A percentile compares a stretch with the other conserved stretches of the same genome.
Evolutionary conservation across 768 basidiomycete genomes (phyloP).

Genomic region (Auricularia heimuer): DNA sequence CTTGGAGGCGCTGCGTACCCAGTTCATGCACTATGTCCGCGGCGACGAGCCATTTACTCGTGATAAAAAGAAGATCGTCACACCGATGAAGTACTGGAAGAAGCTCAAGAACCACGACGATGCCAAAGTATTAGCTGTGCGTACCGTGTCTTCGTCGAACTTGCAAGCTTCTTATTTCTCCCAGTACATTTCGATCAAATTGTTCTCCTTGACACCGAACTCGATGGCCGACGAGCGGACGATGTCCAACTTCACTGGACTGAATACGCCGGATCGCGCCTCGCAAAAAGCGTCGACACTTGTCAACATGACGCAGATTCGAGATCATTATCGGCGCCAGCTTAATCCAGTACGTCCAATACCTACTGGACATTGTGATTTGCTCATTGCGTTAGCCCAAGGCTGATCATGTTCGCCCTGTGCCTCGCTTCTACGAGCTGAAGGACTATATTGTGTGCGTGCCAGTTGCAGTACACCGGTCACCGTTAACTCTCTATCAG

Average conservation of each 20-base stretch:
- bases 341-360: too few species aligned
- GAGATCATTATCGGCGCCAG: conserved; percentile 1
- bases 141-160: too few species aligned
- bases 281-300: conserved; percentile 18
- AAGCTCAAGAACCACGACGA: conserved; percentile 11
- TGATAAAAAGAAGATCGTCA: neutral
- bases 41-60: conserved; percentile 13
- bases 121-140: conserved; percentile 19
- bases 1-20: neutral
- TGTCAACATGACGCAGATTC: conserved; percentile 15
- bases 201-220: conserved; percentile 24
- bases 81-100: conserved; percentile 6
- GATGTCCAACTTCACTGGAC: conserved; percentile 24
- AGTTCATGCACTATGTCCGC: conserved; percentile 12
- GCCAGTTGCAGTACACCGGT: too few species aligned
- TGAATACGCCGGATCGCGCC: conserved; percentile 23
- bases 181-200: conserved; percentile 25
- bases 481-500: too few species aligned
- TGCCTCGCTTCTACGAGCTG: too few species aligned
- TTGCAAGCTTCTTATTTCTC: neutral
- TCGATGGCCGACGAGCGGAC: conserved; percentile 33
- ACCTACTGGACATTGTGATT: too few species aligned
- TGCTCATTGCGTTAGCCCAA: too few species aligned
- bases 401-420: too few species aligned
- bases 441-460: too few species aligned